Evolutionary conservation across 2,329 filamentous ascomycete species (phyloP).

Genomic region (Aphanocladium album): DNA sequence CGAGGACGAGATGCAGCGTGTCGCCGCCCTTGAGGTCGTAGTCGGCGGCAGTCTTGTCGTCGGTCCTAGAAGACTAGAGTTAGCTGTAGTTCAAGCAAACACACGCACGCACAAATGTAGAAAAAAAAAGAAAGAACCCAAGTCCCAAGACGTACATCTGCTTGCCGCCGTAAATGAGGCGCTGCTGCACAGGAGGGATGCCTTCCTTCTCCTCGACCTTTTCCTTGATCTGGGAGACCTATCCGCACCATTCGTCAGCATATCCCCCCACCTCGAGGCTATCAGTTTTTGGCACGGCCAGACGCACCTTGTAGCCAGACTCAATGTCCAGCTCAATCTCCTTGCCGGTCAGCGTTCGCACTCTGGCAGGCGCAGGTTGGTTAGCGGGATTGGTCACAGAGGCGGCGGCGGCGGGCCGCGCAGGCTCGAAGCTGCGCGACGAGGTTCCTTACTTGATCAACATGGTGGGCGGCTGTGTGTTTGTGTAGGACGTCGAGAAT

Average conservation of each 20-base stretch:
- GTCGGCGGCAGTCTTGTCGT: constrained; percentile 88
- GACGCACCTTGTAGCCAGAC: constrained; percentile 78
- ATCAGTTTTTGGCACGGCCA: no score
- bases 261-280: not conserved
- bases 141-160: constrained; percentile 67
- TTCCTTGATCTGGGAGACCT: constrained; percentile 97
- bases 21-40: constrained; percentile 89
- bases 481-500: not conserved
- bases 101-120: not conserved
- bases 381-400: not conserved
- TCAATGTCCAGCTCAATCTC: constrained; percentile 99
- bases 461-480: constrained; percentile 24
- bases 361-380: constrained; percentile 48
- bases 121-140: not conserved
- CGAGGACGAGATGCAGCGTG: constrained; percentile 91
- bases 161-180: constrained; percentile 93
- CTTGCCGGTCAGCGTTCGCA: constrained; percentile 95
- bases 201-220: constrained; percentile 99
- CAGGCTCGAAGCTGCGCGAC: not conserved
- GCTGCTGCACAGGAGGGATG: constrained; percentile 93
- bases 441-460: constrained; percentile 45
- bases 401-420: not conserved
- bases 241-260: not conserved
- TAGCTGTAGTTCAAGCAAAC: not conserved
- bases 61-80: constrained; percentile 56